Evolutionary conservation across 176 grass and related monocot genomes (phyloP), one percentile per base, ranked within the genome.

Genomic region (Oryza brachyantha): DNA sequence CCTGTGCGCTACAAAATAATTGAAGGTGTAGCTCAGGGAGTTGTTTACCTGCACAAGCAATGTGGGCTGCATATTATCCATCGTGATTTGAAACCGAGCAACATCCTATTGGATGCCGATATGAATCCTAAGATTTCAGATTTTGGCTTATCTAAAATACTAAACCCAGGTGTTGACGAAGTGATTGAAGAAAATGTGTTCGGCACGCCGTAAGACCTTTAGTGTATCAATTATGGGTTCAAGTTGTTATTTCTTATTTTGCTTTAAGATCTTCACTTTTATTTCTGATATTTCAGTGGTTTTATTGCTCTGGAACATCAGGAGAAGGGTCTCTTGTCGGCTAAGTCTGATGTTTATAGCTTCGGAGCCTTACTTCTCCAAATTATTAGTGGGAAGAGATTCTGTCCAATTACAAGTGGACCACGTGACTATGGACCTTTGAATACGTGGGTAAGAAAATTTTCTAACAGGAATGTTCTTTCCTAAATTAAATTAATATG

Each of bases 101-200:
- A 77, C 27, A 78, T 78, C 65, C 40, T 78, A 16, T 27, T 78
- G 2, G 75, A 65, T 46, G 48, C 17, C 2, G 41, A 66, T 50
- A 65, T 78, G 75, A 65, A 37, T 52, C 5, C 61, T 11, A 78
- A 78, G 62, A 66, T 78, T 13, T 8, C 27, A 13, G 76, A 78
- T 36, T 78, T 78, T 66, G 76, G 62, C 16, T 26, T 78, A 26
- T 61, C 76, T 5, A 37, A 9, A 36, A 37, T 62, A 21, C 17
- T 62, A 29, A 10, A 32, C 4, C 31, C 31, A 32, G 31, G 31
- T 32, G 31, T 32, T 32, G 31, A 32, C 4, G 31, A 32, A 32
- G 31, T 32, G 31, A 4, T 32, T 32, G 31, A 32, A 32, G 31
- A 32, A 4, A 32, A 32, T 32, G 31, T 32, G 31, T 32, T 32